phyloP scores from a whole-genome alignment of 2,329 filamentous ascomycete genomes.

The Scolecobasidium constrictum region DNA sequence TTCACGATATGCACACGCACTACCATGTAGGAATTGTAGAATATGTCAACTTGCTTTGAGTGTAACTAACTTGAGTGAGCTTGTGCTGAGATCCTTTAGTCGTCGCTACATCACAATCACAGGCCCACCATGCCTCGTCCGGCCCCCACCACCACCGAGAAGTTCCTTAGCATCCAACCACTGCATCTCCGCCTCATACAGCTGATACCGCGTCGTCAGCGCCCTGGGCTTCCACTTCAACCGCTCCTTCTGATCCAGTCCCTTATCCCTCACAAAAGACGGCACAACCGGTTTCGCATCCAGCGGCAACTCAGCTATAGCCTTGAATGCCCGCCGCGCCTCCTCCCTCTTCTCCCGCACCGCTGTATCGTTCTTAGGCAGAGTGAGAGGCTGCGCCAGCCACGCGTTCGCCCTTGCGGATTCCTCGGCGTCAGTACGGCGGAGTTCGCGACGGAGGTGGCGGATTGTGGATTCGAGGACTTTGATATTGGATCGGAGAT shows the following conservation, averaged over 20 bases:
- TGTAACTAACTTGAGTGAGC: no score
- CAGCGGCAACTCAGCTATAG: constrained; percentile 5
- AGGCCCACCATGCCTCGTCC: background rate
- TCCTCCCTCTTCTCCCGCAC: background rate
- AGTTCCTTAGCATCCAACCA: constrained; percentile 8
- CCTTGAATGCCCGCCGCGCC: constrained; percentile 3
- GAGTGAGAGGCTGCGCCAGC: constrained; percentile 9
- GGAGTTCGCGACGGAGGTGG: constrained; percentile 45
- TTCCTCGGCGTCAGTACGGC: constrained; percentile 8
- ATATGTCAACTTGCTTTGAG: no score
- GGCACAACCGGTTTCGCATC: constrained; percentile 7
- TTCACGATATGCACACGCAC: no score
- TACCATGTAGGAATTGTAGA: no score
- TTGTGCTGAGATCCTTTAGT: no score
- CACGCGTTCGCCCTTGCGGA: background rate
- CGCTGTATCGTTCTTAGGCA: background rate
- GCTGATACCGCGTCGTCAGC: constrained; percentile 8
- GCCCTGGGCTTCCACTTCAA: constrained; percentile 10
- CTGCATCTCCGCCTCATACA: constrained; percentile 9
- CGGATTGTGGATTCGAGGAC: constrained; percentile 54
- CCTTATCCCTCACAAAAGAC: background rate
- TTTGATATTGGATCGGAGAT: constrained; percentile 57
- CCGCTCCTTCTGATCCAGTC: background rate
- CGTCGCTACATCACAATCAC: constrained; percentile 1
- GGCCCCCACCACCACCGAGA: background rate